These are phyloP conservation scores for Posidonia oceanica DNA, from an alignment of 116 monocot species.

Conservation along the genomic window DNA sequence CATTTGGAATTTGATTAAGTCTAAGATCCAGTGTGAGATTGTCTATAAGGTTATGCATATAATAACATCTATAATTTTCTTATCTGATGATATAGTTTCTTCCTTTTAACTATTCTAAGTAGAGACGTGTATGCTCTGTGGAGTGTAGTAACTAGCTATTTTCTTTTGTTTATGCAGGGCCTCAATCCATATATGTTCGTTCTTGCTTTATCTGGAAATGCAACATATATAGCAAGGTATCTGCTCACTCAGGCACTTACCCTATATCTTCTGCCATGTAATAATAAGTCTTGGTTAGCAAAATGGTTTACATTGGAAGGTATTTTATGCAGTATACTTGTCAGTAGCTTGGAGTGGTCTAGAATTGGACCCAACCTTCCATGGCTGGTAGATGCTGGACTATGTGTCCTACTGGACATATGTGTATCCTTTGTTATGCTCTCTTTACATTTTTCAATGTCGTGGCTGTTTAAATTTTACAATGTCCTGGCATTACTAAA, in stretches of 20 bases:
- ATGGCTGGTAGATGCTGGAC: conserved; percentile 83
- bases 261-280: neutral
- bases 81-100: neutral
- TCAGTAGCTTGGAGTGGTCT: conserved; percentile 71
- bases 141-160: neutral
- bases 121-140: neutral
- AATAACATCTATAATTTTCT: too few relatives aligned
- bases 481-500: neutral
- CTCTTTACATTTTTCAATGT: neutral
- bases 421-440: conserved; percentile 62
- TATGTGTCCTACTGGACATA: conserved; percentile 67
- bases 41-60: too few relatives aligned
- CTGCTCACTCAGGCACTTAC: neutral
- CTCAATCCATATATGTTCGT: conserved; percentile 74
- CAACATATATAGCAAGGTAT: conserved; percentile 87
- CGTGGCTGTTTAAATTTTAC: neutral
- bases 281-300: neutral
- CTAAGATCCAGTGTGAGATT: too few relatives aligned
- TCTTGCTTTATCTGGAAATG: conserved; percentile 72
- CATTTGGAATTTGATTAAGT: too few relatives aligned
- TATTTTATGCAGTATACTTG: conserved; percentile 62
- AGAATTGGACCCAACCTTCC: conserved; percentile 62
- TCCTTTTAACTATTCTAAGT: neutral
- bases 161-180: conserved; percentile 28
- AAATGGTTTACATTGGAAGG: neutral